Evolutionary conservation across 345 rosid species (phyloP).

Genomic region (Capsella bursapastoris): DNA sequence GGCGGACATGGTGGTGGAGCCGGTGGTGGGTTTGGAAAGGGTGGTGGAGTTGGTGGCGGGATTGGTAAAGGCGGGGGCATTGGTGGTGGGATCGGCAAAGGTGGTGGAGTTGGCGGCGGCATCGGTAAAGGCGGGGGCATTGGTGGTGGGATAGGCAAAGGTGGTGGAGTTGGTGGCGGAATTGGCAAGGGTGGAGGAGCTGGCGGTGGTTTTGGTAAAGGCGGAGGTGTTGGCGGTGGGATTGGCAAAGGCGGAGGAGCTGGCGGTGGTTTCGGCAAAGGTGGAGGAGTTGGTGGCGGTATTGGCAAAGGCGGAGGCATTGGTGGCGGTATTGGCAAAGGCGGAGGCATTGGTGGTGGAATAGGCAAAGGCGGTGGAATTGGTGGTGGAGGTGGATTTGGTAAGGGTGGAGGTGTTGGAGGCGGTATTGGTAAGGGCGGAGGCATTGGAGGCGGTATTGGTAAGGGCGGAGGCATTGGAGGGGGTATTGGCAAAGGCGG

Average conservation of each 20-base stretch:
- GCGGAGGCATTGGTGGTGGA: conserved; percentile 38
- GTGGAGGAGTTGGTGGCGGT: background rate
- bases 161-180: conserved; percentile 26
- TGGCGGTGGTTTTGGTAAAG: conserved; percentile 11
- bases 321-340: conserved; percentile 25
- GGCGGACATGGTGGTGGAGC: conserved; percentile 43
- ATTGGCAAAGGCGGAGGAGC: conserved; percentile 20
- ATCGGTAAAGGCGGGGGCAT: background rate
- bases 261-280: conserved; percentile 33
- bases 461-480: conserved; percentile 31
- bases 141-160: conserved; percentile 30
- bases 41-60: conserved; percentile 38
- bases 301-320: background rate
- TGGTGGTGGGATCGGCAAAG: conserved; percentile 32
- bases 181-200: conserved; percentile 35
- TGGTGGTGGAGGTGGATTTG: conserved; percentile 33
- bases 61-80: conserved; percentile 26
- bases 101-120: conserved; percentile 6
- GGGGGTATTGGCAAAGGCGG: conserved; percentile 42
- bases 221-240: background rate
- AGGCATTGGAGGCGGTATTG: conserved; percentile 18
- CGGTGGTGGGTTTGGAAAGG: conserved; percentile 41
- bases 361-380: conserved; percentile 28
- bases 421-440: conserved; percentile 36
- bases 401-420: conserved; percentile 28